phyloP scores from a whole-genome alignment of 176 grass and related monocot genomes.

The Oryza brachyantha region DNA sequence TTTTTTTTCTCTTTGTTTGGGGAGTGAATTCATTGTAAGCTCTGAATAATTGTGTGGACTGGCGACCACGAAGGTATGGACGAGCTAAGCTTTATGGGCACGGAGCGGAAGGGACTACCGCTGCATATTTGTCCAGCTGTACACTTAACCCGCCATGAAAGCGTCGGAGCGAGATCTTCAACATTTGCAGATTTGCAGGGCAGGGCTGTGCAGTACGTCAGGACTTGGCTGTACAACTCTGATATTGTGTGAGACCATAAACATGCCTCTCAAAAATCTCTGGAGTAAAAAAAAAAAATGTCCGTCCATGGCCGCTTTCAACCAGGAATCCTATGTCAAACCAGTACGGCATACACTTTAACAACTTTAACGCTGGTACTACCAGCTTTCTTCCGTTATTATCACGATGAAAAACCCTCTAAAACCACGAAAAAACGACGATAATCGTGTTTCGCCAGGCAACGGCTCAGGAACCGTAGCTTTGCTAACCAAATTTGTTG shows the following conservation, averaged over 20 bases:
- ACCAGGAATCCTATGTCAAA: conserved; percentile 8
- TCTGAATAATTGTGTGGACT: background rate
- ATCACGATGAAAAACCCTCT: no score
- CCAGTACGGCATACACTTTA: background rate
- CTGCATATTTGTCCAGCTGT: background rate
- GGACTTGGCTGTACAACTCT: background rate
- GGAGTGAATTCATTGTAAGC: no score
- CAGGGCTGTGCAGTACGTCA: background rate
- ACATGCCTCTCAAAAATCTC: background rate
- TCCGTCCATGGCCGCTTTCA: background rate
- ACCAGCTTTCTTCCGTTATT: no score
- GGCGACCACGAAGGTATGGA: conserved; percentile 24
- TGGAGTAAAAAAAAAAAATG: background rate
- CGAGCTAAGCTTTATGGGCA: conserved; percentile 22
- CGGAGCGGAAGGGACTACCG: background rate
- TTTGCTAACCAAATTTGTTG: background rate
- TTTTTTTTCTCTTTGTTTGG: background rate
- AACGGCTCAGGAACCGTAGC: no score
- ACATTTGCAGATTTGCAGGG: background rate
- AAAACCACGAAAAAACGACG: no score
- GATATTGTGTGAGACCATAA: background rate
- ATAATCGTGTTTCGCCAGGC: no score
- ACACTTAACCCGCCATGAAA: conserved; percentile 16
- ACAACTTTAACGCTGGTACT: no score
- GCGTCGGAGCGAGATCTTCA: conserved; percentile 37